phyloP scores from a whole-genome alignment of 1,284 basidiomycete species.

The Cerrena zonata region DNA sequence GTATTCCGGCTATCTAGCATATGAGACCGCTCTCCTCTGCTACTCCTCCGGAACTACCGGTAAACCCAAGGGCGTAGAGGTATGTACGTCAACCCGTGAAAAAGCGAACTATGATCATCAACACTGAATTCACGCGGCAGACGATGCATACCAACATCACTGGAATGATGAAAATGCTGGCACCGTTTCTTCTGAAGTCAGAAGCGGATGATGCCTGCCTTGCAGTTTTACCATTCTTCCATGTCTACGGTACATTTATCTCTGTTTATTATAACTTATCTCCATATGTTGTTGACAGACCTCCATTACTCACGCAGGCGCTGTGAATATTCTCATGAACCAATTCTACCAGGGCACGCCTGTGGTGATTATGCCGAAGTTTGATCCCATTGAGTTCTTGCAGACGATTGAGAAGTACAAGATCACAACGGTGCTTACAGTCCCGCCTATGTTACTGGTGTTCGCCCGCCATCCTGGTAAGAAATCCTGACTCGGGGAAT shows the following conservation, averaged over 20 bases:
- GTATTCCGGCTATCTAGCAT: constrained; percentile 8
- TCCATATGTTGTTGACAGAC: background rate
- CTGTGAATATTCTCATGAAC: constrained; percentile 43
- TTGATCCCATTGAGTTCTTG: constrained; percentile 70
- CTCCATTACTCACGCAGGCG: too few species aligned
- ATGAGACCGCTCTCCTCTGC: constrained; percentile 38
- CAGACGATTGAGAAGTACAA: constrained; percentile 59
- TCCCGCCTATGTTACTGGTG: constrained; percentile 77
- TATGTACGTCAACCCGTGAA: constrained; percentile 6
- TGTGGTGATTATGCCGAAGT: constrained; percentile 64
- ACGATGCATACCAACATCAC: constrained; percentile 6
- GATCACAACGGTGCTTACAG: constrained; percentile 58
- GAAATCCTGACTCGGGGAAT: too few species aligned
- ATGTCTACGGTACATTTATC: constrained; percentile 6
- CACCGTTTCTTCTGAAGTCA: background rate
- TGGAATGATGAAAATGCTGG: background rate
- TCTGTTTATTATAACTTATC: background rate
- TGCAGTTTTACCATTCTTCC: constrained; percentile 6
- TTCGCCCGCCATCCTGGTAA: constrained; percentile 57
- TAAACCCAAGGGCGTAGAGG: constrained; percentile 36
- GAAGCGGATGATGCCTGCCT: background rate
- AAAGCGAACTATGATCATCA: background rate
- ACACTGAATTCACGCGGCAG: background rate
- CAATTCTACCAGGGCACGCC: constrained; percentile 54
- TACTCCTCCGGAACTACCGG: constrained; percentile 46